Conservation (phyloP, 257 asterid species). For the Capsicum pubescens region DNA sequence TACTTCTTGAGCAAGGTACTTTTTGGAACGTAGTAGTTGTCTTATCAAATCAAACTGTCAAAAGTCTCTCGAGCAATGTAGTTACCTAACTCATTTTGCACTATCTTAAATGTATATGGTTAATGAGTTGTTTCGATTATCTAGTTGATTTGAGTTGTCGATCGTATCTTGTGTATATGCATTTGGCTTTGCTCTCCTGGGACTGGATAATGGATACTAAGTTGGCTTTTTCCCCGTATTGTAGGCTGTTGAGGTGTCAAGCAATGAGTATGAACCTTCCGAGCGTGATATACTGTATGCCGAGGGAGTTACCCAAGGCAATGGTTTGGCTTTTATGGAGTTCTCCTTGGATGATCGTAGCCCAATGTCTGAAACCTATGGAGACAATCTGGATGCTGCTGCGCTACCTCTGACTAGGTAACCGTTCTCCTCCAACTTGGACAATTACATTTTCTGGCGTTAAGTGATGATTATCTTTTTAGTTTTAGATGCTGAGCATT, state of each 20-base stretch:
- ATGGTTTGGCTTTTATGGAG: slow-evolving; percentile 41
- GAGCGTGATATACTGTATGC: slow-evolving; percentile 41
- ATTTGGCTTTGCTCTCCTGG: neutral
- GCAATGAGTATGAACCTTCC: slow-evolving; percentile 36
- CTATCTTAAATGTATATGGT: neutral
- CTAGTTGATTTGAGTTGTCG: neutral
- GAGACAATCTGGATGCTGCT: slow-evolving; percentile 36
- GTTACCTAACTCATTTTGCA: neutral
- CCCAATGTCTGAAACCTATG: slow-evolving; percentile 38
- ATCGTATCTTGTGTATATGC: neutral
- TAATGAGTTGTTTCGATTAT: neutral
- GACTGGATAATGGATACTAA: neutral
- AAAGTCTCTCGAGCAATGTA: neutral
- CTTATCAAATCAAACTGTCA: neutral
- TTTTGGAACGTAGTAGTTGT: neutral
- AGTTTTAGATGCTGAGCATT: slow-evolving; percentile 16
- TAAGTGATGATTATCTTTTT: neutral
- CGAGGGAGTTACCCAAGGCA: slow-evolving; percentile 42
- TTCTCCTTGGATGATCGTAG: slow-evolving; percentile 39
- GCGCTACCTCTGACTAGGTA: slow-evolving; percentile 36
- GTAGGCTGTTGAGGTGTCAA: slow-evolving; percentile 38
- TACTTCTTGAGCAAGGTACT: slow-evolving; percentile 89
- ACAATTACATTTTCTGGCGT: neutral
- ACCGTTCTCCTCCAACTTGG: neutral
- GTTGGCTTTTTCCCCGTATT: neutral